phyloP scores from a whole-genome alignment of 306 rosid species.

The Coriaria nepalensis region DNA sequence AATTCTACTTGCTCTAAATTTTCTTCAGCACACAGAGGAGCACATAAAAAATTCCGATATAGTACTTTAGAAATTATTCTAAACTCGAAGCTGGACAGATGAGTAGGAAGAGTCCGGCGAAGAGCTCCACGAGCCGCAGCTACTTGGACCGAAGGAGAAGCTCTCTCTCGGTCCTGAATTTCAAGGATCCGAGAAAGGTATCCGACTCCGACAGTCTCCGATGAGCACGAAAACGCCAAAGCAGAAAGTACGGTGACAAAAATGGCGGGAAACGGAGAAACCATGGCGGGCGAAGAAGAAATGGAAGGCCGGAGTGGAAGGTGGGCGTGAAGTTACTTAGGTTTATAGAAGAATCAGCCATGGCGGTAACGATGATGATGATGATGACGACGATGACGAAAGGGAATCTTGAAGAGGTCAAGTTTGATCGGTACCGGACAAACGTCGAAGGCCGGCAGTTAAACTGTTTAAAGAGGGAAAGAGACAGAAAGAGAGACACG shows the following conservation, averaged over 20 bases:
- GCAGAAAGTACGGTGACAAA: constrained; percentile 10
- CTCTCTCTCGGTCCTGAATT: constrained; percentile 56
- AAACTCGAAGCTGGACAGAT: constrained; percentile 50
- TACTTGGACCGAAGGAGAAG: constrained; percentile 44
- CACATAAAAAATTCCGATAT: no score
- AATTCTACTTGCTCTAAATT: no score
- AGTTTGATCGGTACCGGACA: constrained; percentile 7
- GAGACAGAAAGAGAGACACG: constrained; percentile 10
- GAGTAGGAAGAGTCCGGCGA: constrained; percentile 60
- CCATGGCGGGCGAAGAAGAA: constrained; percentile 10
- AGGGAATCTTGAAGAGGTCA: constrained; percentile 4
- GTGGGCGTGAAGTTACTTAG: no score
- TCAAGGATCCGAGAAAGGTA: constrained; percentile 49
- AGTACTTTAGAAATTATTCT: constrained; percentile 47
- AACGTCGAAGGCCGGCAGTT: constrained; percentile 7
- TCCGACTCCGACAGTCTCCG: constrained; percentile 34
- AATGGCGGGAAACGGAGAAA: constrained; percentile 25
- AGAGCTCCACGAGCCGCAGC: constrained; percentile 63
- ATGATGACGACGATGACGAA: constrained; percentile 1
- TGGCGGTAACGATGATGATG: neutral
- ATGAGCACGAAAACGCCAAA: constrained; percentile 3
- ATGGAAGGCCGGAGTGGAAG: neutral
- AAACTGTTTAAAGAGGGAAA: neutral
- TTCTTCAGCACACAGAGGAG: neutral
- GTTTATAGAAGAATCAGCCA: no score